Evolutionary conservation across 257 asterid species (phyloP).

Genomic region (Forsythia viridissima): DNA sequence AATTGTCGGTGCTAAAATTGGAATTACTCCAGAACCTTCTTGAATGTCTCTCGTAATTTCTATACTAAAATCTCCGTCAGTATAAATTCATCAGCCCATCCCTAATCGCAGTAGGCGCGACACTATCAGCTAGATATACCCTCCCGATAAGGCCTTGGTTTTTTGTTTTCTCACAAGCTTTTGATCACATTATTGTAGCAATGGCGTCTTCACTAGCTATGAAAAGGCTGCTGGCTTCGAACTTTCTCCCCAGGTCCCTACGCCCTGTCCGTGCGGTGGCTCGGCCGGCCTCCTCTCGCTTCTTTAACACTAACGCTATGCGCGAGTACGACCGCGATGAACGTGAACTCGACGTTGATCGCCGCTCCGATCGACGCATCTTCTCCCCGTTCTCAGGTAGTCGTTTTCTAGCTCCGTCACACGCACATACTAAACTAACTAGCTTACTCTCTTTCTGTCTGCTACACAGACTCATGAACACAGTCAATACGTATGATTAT

Average conservation of each 20-base stretch:
- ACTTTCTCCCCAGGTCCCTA: constrained; percentile 29
- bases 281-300: constrained; percentile 32
- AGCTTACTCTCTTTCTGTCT: not conserved
- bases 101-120: no score
- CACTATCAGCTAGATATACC: no score
- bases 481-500: not conserved
- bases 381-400: constrained; percentile 54
- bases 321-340: constrained; percentile 48
- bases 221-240: constrained; percentile 36
- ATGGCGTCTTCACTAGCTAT: constrained; percentile 50
- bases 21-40: constrained; percentile 20
- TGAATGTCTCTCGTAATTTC: constrained; percentile 23
- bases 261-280: constrained; percentile 19
- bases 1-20: not conserved
- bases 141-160: no score
- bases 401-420: constrained; percentile 4
- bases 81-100: no score
- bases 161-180: not conserved
- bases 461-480: not conserved
- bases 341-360: constrained; percentile 38
- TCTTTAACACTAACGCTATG: constrained; percentile 42
- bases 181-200: not conserved
- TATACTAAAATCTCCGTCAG: not conserved
- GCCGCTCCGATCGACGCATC: constrained; percentile 41
- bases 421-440: not conserved